Conservation (phyloP, 345 rosid genomes). For the Gossypium anomalum region DNA sequence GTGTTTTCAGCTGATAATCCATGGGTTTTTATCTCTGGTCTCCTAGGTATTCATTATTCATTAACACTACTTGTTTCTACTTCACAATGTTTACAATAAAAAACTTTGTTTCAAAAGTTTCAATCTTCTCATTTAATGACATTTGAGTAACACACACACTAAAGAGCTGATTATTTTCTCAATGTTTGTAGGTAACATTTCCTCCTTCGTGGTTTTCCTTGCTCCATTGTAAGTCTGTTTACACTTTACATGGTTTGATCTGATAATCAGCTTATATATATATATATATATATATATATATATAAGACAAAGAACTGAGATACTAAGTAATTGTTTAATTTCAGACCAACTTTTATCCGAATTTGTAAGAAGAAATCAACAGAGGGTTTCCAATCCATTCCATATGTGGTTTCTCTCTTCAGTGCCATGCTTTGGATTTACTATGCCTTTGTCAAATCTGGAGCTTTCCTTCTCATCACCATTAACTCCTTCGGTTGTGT, state of each 20-base stretch:
- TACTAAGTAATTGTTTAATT: background rate
- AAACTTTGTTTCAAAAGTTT: background rate
- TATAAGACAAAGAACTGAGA: background rate
- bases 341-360: constrained; percentile 39
- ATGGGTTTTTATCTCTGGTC: constrained; percentile 24
- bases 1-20: constrained; percentile 22
- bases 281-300: no score
- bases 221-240: constrained; percentile 33
- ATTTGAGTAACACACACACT: no score
- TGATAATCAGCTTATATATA: background rate
- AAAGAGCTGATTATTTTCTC: background rate
- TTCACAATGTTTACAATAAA: background rate
- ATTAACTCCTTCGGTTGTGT: constrained; percentile 36
- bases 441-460: constrained; percentile 31
- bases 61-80: no score
- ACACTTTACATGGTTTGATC: background rate
- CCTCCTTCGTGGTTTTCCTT: constrained; percentile 34
- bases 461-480: constrained; percentile 42
- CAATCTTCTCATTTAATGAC: background rate
- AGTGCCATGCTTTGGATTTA: constrained; percentile 44
- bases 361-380: constrained; percentile 38
- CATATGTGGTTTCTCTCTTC: constrained; percentile 13
- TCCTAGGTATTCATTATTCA: constrained; percentile 5
- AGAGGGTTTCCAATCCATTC: constrained; percentile 37
- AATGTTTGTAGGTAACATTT: constrained; percentile 25